Conservation (phyloP, 768 basidiomycete species). For the Porphyrellus cyaneotinctus region DNA sequence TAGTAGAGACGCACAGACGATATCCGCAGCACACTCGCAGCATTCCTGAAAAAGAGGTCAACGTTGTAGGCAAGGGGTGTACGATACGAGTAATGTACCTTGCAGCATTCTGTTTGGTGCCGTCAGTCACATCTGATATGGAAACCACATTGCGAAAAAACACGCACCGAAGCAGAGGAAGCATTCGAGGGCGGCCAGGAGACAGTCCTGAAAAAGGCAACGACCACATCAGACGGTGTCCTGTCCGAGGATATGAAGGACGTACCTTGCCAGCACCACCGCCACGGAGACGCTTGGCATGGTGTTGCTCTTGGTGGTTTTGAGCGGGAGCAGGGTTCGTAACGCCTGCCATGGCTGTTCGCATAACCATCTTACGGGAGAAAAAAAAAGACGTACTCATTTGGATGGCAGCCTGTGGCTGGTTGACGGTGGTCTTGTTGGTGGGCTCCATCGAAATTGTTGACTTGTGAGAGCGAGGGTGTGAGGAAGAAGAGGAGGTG, state of each 20-base stretch:
- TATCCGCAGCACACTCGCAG: conserved; percentile 68
- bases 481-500: background rate
- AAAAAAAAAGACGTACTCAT: conserved; percentile 49
- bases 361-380: background rate
- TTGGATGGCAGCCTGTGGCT: conserved; percentile 56
- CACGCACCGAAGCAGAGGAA: conserved; percentile 71
- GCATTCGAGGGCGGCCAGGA: conserved; percentile 56
- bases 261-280: conserved; percentile 65
- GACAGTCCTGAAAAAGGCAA: conserved; percentile 51
- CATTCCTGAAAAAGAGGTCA: conserved; percentile 43
- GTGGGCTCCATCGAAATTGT: conserved; percentile 29
- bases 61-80: background rate
- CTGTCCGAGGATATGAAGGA: background rate
- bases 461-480: conserved; percentile 23
- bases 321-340: conserved; percentile 43
- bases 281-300: conserved; percentile 60
- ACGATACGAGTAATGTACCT: conserved; percentile 37
- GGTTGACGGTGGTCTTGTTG: conserved; percentile 38
- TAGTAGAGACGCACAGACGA: conserved; percentile 56
- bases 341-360: conserved; percentile 33
- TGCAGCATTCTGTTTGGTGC: conserved; percentile 55
- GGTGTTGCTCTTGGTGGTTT: conserved; percentile 39
- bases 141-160: background rate
- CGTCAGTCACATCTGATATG: background rate
- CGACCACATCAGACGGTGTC: background rate